Base-by-base conservation (phyloP, 176 grass and related monocot species). In the Juncus inflexus region DNA sequence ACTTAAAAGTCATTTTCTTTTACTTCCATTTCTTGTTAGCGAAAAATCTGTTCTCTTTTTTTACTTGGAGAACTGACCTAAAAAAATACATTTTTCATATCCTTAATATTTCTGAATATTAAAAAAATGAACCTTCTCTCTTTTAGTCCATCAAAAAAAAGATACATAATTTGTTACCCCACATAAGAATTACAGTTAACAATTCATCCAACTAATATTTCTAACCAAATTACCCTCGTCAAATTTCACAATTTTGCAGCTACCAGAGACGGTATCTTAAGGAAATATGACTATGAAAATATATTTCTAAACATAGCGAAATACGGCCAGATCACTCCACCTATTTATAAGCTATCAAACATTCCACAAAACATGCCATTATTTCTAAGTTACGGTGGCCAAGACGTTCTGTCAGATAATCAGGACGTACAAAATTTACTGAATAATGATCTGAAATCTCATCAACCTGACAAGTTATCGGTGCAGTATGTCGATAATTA, bases 361-460 rank as follows among this genome's bases (percentile, higher is more conserved):
- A 82, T 92, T 37, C 94, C 85, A 0, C 43, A 58, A 3, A 1
- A 19, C 16, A 79, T 91, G 61, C 94, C 94, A 4, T 58, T 91
- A 56, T 84, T 91, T 66, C 80, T 97, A 67, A 86, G 80, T 82
- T 92, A 91, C 66, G 94, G 94, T 50, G 87, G 85, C 10, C 67
- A 65, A 38, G 92, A 97, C 79, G 42, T 50, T 41, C 80, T 97
- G 4, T 72, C 92, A 0, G 87, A 88, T 53, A 65, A 73, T 6
- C 28, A 36, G 37, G 94, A 99, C 60, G 83, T 99, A 39, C 39
- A 15, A 40, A 66, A 58, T 3, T 61, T 92, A 45, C 52, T 89
- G 37, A 12, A 28, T 28, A 19, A 82, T 10, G 82, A 86, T 72
- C 80, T 89, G 63, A 83, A 82, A 37, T 28, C 49, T 6, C 88